These are phyloP conservation scores for Plantago rigida DNA, from an alignment of 305 asterid genomes.

Conservation along the genomic window DNA sequence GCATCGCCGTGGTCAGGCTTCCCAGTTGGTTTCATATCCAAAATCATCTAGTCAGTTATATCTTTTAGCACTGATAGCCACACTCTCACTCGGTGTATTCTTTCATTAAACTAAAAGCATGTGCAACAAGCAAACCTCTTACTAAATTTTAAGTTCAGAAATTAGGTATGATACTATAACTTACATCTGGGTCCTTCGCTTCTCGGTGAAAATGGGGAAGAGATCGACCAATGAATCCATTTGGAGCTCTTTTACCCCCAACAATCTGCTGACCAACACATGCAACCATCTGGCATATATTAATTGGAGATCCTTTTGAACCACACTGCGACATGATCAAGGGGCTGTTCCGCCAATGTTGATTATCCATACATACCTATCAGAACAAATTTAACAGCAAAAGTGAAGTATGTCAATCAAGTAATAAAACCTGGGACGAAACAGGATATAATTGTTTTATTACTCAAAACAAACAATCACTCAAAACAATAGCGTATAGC, in stretches of 20 bases:
- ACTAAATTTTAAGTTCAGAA: background rate
- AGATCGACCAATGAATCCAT: constrained; percentile 87
- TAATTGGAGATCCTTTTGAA: constrained; percentile 93
- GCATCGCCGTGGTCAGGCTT: too few relatives aligned
- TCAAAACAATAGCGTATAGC: too few relatives aligned
- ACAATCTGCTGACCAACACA: constrained; percentile 95
- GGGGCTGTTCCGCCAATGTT: constrained; percentile 91
- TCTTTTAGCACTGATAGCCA: too few relatives aligned
- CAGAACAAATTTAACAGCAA: constrained; percentile 18
- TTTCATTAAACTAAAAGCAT: too few relatives aligned
- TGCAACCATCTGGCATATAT: constrained; percentile 94
- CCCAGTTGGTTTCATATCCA: too few relatives aligned
- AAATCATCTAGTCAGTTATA: too few relatives aligned
- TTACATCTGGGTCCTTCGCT: constrained; percentile 80
- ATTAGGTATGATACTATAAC: constrained; percentile 10
- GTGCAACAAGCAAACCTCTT: too few relatives aligned
- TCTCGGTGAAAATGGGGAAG: constrained; percentile 80
- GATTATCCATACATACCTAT: constrained; percentile 70
- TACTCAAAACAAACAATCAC: too few relatives aligned
- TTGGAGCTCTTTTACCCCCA: constrained; percentile 90
- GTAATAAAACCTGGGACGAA: too few relatives aligned
- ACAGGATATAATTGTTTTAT: too few relatives aligned
- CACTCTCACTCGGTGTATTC: too few relatives aligned
- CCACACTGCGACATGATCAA: constrained; percentile 94
- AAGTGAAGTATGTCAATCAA: background rate